These are phyloP conservation scores for Luffa acutangula DNA, from an alignment of 306 rosid genomes.

Conservation along the genomic window DNA sequence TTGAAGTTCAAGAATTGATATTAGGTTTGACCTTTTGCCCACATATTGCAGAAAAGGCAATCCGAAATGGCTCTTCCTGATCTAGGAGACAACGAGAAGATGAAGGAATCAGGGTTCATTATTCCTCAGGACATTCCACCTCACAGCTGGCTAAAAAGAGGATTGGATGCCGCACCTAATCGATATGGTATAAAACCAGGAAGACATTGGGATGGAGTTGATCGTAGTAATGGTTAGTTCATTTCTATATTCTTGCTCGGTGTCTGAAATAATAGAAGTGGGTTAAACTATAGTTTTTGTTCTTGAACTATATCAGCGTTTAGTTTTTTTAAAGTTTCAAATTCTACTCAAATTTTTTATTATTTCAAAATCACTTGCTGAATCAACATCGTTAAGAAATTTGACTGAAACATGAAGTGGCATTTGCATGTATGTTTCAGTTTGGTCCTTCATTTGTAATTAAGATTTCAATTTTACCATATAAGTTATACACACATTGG, in stretches of 20 bases:
- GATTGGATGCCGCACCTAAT: constrained; percentile 66
- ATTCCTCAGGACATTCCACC: constrained; percentile 77
- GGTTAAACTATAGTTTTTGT: background rate
- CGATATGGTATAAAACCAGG: constrained; percentile 80
- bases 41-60: constrained; percentile 46
- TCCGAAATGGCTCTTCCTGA: constrained; percentile 40
- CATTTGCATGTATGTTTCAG: background rate
- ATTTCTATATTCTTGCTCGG: background rate
- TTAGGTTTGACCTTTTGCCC: constrained; percentile 16
- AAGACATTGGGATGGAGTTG: constrained; percentile 96
- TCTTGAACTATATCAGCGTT: background rate
- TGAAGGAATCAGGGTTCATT: constrained; percentile 79
- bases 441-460: background rate
- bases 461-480: background rate
- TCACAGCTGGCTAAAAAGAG: constrained; percentile 84
- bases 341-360: background rate
- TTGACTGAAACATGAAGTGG: background rate
- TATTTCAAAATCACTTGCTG: background rate
- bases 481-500: background rate
- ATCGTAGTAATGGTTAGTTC: constrained; percentile 80
- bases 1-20: constrained; percentile 1
- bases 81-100: constrained; percentile 59
- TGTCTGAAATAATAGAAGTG: background rate
- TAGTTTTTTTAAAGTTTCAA: background rate
- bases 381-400: background rate